Base-by-base conservation (phyloP, 345 rosid genomes). In the Citropsis articulata region DNA sequence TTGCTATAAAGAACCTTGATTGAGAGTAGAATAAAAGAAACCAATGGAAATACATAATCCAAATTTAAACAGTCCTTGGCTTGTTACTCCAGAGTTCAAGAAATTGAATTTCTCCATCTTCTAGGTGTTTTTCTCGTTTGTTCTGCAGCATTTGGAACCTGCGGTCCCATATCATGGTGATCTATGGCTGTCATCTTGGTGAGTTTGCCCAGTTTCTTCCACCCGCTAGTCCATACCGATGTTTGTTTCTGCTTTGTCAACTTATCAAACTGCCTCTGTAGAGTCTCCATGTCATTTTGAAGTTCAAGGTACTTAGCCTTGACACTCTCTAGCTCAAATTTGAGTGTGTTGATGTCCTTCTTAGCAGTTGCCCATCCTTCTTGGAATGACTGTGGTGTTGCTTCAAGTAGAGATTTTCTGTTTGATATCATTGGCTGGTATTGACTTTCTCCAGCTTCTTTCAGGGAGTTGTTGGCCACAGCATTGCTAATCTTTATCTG, bases 51-150 rank as follows among this genome's bases (percentile, higher is more conserved):
- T 22, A 77, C 33, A 33, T 71, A 57, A 66, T 30, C 67, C 63
- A 66, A 72, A 70, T 59, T 35, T 19, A 28, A 31, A 36, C 30
- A 38, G 31, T 55, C 55, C 28, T 63, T 61, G 7, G 40, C 45
- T 61, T 50, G 48, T 19, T 24, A 35, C 6, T 14, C 6, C 8
- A 28, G 50, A 66, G 42, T 72, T 87, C 80, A 95, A 28, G 99
- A 95, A 80, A 92, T 92, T 19, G 99, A 93, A 85, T 93, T 95
- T 79, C 99, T 90, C 99, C 99, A 93, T 76, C 98, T 89, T 85
- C 99, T 90, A 16, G 96, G 94, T 38, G 94, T 78, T 80, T 90
- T 93, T 83, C 89, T 88, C 4, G 85, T 62, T 64, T 89, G 92
- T 62, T 89, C 94, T 60, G 81, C 87, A 24, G 86, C 77, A 13